phyloP scores from a whole-genome alignment of 805 yeast genomes.

The Saturnispora mendoncae region DNA sequence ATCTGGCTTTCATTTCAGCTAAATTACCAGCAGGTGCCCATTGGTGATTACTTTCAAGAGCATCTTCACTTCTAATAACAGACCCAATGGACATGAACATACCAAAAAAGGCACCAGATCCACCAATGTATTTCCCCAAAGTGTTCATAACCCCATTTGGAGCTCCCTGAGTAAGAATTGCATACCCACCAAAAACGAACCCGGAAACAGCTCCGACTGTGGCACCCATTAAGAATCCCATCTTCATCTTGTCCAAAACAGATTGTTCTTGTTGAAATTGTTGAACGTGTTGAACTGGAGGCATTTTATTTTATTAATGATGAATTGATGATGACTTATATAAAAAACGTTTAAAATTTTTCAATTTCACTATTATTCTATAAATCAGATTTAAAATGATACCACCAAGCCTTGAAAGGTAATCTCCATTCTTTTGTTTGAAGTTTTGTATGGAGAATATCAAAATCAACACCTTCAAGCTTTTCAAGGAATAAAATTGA shows the following conservation, averaged over 20 bases:
- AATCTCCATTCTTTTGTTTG: slow-evolving; percentile 53
- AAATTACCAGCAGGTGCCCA: slow-evolving; percentile 23
- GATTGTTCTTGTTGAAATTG: slow-evolving; percentile 61
- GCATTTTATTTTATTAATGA: slow-evolving; percentile 28
- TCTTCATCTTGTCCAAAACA: slow-evolving; percentile 90
- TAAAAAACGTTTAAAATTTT: slow-evolving; percentile 8
- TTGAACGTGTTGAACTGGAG: slow-evolving; percentile 65
- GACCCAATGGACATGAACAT: slow-evolving; percentile 95
- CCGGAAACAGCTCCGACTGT: slow-evolving; percentile 93
- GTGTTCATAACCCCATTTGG: slow-evolving; percentile 97
- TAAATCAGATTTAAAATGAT: slow-evolving; percentile 25
- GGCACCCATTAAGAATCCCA: slow-evolving; percentile 97
- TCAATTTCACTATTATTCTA: not conserved
- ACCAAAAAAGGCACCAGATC: slow-evolving; percentile 95
- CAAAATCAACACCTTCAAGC: slow-evolving; percentile 58
- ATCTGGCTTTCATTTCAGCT: slow-evolving; percentile 33
- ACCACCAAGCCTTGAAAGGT: slow-evolving; percentile 49
- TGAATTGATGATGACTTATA: not conserved
- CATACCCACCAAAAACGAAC: slow-evolving; percentile 85
- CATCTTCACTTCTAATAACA: slow-evolving; percentile 69
- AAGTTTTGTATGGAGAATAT: slow-evolving; percentile 39
- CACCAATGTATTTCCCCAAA: slow-evolving; percentile 90
- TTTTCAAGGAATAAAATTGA: slow-evolving; percentile 50
- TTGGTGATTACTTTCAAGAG: slow-evolving; percentile 16
- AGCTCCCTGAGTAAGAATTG: slow-evolving; percentile 89